These are phyloP conservation scores for Chrysanthemum seticuspe DNA, from an alignment of 129 eudicot genomes.

Conservation along the genomic window DNA sequence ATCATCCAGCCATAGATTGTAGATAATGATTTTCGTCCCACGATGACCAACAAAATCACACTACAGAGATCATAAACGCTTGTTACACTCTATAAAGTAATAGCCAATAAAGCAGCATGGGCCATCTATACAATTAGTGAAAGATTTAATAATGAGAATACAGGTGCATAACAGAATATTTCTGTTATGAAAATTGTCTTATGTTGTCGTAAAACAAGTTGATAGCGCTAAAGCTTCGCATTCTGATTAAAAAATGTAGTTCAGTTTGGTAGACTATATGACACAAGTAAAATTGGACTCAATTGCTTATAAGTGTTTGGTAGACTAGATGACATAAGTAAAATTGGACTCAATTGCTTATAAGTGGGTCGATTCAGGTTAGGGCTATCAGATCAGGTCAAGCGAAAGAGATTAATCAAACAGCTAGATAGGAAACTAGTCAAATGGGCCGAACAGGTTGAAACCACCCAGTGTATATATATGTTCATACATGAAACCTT, in stretches of 20 bases:
- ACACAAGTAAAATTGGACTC: background rate
- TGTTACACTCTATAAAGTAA: background rate
- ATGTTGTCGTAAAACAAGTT: background rate
- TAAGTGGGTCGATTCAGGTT: background rate
- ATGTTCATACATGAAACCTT: background rate
- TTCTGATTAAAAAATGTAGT: background rate
- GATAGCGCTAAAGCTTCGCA: background rate
- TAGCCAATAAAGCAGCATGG: too few species aligned
- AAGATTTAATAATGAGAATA: background rate
- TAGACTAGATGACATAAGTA: too few species aligned
- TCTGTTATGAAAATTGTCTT: background rate
- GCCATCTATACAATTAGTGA: background rate
- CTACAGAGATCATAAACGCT: conserved; percentile 33
- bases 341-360: too few species aligned
- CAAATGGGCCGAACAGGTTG: background rate
- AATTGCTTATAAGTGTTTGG: too few species aligned
- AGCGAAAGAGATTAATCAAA: background rate
- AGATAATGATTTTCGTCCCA: conserved; percentile 78
- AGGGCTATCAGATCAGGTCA: background rate
- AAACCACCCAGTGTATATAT: background rate
- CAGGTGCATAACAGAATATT: too few species aligned
- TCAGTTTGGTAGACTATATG: background rate
- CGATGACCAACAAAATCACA: conserved; percentile 63
- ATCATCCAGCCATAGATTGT: conserved; percentile 75
- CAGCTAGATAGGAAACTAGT: background rate